These are phyloP conservation scores for Avena sativa DNA, from an alignment of 176 grass and related monocot species.

Conservation along the genomic window DNA sequence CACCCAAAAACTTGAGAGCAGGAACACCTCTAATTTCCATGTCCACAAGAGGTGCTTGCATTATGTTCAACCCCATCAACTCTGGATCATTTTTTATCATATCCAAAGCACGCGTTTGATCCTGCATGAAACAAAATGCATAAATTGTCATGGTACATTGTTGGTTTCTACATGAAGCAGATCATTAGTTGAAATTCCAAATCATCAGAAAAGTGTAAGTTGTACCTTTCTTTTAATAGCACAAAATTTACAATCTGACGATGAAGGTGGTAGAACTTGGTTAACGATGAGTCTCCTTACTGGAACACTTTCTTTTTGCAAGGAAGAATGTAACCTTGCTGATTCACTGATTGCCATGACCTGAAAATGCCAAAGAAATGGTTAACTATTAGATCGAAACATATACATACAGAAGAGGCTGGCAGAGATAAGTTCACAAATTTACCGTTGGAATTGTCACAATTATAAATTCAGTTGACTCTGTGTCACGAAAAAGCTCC, in stretches of 20 bases:
- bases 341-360: slow-evolving; percentile 96
- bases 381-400: background rate
- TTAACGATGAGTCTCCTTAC: slow-evolving; percentile 90
- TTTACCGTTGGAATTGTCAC: slow-evolving; percentile 96
- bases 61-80: slow-evolving; percentile 68
- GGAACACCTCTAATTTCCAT: slow-evolving; percentile 97
- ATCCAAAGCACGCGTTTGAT: slow-evolving; percentile 89
- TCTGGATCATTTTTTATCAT: slow-evolving; percentile 82
- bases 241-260: slow-evolving; percentile 95
- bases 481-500: slow-evolving; percentile 83
- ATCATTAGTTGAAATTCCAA: slow-evolving; percentile 12
- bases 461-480: slow-evolving; percentile 94
- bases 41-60: slow-evolving; percentile 95
- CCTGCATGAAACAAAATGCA: slow-evolving; percentile 54
- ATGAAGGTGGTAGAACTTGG: slow-evolving; percentile 89
- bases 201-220: background rate
- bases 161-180: slow-evolving; percentile 2
- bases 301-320: slow-evolving; percentile 92
- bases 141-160: background rate
- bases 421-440: background rate
- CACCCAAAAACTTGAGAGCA: slow-evolving; percentile 95
- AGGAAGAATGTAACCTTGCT: slow-evolving; percentile 73
- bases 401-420: slow-evolving; percentile 17
- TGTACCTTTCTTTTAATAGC: slow-evolving; percentile 98
- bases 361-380: slow-evolving; percentile 45